These are phyloP conservation scores for Epichloe gansuensis DNA, from an alignment of 2,329 filamentous ascomycete genomes.

Conservation along the genomic window DNA sequence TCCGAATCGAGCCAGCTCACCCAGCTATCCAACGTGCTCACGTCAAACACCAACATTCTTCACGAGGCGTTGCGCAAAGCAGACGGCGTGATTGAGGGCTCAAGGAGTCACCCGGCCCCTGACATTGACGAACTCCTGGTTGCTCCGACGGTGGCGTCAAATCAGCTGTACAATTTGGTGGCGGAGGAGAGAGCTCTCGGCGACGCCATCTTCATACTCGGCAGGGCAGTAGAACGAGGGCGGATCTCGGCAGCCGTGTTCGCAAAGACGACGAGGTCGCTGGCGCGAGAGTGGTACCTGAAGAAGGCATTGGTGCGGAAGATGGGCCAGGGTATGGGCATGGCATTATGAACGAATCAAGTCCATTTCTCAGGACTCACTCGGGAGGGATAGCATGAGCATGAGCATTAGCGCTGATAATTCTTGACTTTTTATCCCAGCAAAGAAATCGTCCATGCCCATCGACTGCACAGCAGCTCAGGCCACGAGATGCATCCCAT, in stretches of 20 bases:
- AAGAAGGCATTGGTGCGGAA: slow-evolving; percentile 73
- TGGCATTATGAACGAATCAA: slow-evolving; percentile 24
- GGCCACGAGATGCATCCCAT: too few species aligned
- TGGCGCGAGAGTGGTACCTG: slow-evolving; percentile 71
- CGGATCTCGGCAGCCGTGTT: slow-evolving; percentile 61
- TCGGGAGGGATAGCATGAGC: neutral
- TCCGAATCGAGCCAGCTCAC: slow-evolving; percentile 61
- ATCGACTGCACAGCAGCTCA: too few species aligned
- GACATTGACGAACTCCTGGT: slow-evolving; percentile 84
- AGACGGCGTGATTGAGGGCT: slow-evolving; percentile 63
- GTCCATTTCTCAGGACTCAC: too few species aligned
- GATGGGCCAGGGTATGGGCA: slow-evolving; percentile 64
- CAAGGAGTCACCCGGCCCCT: slow-evolving; percentile 56
- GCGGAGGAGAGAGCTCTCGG: slow-evolving; percentile 80
- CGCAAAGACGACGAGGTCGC: slow-evolving; percentile 60
- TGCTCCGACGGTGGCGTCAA: slow-evolving; percentile 84
- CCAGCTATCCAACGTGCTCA: slow-evolving; percentile 57
- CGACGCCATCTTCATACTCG: slow-evolving; percentile 76
- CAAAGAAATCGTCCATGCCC: too few species aligned
- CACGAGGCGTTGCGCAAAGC: slow-evolving; percentile 67
- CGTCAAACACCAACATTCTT: slow-evolving; percentile 67
- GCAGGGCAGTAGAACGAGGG: slow-evolving; percentile 61
- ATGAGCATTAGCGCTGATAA: neutral
- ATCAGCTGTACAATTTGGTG: slow-evolving; percentile 80
- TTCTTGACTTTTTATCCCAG: too few species aligned